Conservation (phyloP, 2,329 filamentous ascomycete species). For the Blastomyces silverae region DNA sequence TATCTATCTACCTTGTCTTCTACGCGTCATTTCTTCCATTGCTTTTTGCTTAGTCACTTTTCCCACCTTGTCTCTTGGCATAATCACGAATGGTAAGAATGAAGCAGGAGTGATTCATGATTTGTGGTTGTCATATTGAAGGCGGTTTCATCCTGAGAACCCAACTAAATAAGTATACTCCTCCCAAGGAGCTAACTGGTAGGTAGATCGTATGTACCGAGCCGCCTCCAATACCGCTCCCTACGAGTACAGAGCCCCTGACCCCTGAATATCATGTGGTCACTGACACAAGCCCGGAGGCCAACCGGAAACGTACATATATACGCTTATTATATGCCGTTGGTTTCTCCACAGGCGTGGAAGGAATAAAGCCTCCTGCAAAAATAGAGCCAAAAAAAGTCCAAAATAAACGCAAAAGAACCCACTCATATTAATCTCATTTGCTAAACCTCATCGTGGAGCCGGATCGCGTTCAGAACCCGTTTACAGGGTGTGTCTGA, state of each 20-base stretch:
- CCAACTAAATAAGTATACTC: neutral
- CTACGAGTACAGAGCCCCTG: neutral
- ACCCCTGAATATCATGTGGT: neutral
- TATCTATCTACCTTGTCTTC: neutral
- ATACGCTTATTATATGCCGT: neutral
- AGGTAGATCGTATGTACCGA: neutral
- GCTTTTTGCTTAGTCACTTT: neutral
- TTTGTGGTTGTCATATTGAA: neutral
- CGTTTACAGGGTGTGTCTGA: conserved; percentile 17
- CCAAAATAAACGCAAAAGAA: neutral
- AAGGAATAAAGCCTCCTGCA: neutral
- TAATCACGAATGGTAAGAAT: neutral
- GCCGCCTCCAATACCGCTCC: neutral
- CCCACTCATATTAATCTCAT: no score
- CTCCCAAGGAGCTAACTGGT: neutral
- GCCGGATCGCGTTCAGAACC: neutral
- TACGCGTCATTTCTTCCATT: no score
- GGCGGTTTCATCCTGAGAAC: neutral
- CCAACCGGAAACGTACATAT: neutral
- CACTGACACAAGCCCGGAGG: neutral
- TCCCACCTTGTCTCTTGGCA: neutral
- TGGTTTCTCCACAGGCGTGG: neutral
- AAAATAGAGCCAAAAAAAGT: neutral
- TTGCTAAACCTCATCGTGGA: neutral
- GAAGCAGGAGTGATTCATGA: neutral